Percentiles rank a stretch among this genome's conserved stretches.
These are phyloP conservation scores for Madurella fahalii DNA, from an alignment of 2,329 filamentous ascomycete genomes.

Conservation along the genomic window DNA sequence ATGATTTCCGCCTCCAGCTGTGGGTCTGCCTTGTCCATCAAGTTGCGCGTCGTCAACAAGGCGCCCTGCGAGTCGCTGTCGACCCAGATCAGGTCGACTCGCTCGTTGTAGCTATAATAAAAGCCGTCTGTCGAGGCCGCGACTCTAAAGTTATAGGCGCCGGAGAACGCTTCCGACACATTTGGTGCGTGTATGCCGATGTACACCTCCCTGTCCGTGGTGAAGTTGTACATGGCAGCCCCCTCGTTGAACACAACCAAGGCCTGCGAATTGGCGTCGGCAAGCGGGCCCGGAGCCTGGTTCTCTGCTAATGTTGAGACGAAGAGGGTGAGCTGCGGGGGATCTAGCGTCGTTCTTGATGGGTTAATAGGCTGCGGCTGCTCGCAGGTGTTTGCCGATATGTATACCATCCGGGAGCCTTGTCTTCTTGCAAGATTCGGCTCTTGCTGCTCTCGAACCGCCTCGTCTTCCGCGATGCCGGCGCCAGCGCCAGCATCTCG, in stretches of 20 bases:
- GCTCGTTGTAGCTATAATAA: constrained; percentile 63
- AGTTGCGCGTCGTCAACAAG: constrained; percentile 71
- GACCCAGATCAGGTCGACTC: constrained; percentile 64
- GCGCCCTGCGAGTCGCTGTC: constrained; percentile 80
- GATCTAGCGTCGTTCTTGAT: constrained; percentile 40
- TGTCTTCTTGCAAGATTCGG: constrained; percentile 18
- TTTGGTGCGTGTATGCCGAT: constrained; percentile 71
- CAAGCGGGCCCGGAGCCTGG: constrained; percentile 61
- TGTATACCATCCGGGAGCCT: constrained; percentile 57
- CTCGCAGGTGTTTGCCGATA: constrained; percentile 81
- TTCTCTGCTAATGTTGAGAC: constrained; percentile 65
- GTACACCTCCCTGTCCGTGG: constrained; percentile 64
- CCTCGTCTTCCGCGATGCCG: constrained; percentile 14
- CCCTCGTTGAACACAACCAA: constrained; percentile 59
- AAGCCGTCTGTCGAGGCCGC: constrained; percentile 75
- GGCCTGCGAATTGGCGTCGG: constrained; percentile 42
- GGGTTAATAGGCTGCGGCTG: constrained; percentile 61
- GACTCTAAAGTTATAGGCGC: constrained; percentile 74
- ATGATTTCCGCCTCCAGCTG: constrained; percentile 53
- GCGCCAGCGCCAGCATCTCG: constrained; percentile 20
- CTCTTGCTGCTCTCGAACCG: constrained; percentile 18
- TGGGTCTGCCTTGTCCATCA: constrained; percentile 55
- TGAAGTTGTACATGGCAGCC: constrained; percentile 61
- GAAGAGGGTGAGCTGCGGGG: constrained; percentile 74
- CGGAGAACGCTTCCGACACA: constrained; percentile 55